Base-by-base conservation (phyloP, 2,329 filamentous ascomycete species). In the Catunica adiposa region DNA sequence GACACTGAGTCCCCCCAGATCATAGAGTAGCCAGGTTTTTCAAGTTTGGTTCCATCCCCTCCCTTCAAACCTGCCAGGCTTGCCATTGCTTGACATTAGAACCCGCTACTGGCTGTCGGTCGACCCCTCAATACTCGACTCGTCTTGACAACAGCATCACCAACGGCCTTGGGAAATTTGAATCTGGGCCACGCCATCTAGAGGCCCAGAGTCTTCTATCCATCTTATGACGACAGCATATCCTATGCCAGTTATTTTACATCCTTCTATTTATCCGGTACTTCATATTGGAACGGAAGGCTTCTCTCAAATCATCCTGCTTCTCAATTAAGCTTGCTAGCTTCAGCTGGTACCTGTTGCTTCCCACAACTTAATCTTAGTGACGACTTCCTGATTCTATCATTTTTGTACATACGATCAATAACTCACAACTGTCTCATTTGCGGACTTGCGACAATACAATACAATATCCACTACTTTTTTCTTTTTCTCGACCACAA, bases 51-150 rank as follows among this genome's bases (percentile, higher is more conserved):
- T 48, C 22, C 1, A 22, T 20, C 17, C 26, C 37, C 6, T 42
- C 38, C 15, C 37, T 51, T 38, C n/a, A 38, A 15, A 48, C 47
- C 44, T 25, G 22, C 29, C 53, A 54, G 42, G 23, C 40, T 54
- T 34, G 26, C 22, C 9, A 40, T 42, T 26, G 23, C 25, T 38
- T 25, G 20, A n/a, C 20, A 46, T 5, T 44, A 44, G 40, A 55
- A 7, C 26, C 29, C 14, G 40, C 40, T 22, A 44, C 14, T 44
- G 40, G 15, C n/a, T 8, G 20, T 44, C 4, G 5, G 4, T n/a
- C n/a, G 38, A 20, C 38, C 38, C 38, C 38, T 42, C 38, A 7
- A 42, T 15, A 6, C 5, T 5, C 38, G 17, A 20, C 11, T 34
- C 11, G 5, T 34, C 29, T 34, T 11, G 29, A 5, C 29, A 34